Base-by-base conservation (phyloP, 1,284 basidiomycete species). In the Ceratobasidium sp. region DNA sequence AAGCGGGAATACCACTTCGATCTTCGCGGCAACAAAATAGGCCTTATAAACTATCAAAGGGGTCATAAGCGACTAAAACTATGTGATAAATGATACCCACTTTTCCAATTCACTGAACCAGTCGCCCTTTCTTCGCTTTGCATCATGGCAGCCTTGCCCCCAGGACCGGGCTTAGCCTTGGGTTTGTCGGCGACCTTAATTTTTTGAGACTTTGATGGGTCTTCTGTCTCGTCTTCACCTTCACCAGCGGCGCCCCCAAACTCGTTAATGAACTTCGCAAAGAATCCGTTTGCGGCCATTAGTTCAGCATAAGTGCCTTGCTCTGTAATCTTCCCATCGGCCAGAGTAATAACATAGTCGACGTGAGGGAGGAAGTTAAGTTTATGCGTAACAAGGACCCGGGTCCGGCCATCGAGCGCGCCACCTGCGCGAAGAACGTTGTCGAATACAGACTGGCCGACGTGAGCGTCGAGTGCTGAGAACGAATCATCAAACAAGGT, bases 401-500 rank as follows among this genome's bases (percentile, higher is more conserved):
- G 88, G 9, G 95, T 96, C 80, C 93, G 93, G 74, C 87, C 87
- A 18, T 77, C 75, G 5, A 86, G 80, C 6, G 30, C 38, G 6
- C 46, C 47, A 11, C 83, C 86, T 76, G 89, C 87, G 73, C 89
- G 85, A 74, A 96, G 85, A 32, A 95, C 93, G 76, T 96, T 90
- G 78, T 91, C 88, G 83, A 96, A 95, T 32, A 97, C 89, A 5
- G 89, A 85, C 79, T 92, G 92, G 49, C 94, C 94, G 54, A 96
- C 94, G 77, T 96, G 94, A 1, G 94, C 94, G 79, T 93, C 93
- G 44, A 94, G 85, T 32, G 91, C 90, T 6, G 87, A 90, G 7
- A 91, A 83, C 7, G 92, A 91, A 78, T 95, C 93, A 77, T 95
- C 93, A 74, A 95, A 90, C 32, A 96, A 91, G 77, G 94, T 89